Base-by-base conservation (phyloP, 2,329 filamentous ascomycete species). In the Clarireedia homoeocarpa region DNA sequence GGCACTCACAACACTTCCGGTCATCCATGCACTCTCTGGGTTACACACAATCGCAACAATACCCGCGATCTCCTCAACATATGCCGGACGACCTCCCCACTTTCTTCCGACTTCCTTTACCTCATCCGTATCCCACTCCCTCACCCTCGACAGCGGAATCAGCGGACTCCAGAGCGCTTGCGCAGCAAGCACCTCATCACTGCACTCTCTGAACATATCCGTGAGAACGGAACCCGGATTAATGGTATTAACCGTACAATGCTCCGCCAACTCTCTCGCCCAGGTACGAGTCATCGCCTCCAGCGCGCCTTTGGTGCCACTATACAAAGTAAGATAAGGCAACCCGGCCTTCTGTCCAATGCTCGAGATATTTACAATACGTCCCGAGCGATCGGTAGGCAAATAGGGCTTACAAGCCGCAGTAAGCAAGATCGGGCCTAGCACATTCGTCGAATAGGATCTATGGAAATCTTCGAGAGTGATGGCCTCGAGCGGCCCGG, bases 381-480 rank as follows among this genome's bases (percentile, higher is more conserved):
- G 75, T 6, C 82, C 82, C 10, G 76, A 83, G 60, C 83, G 84
- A 71, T 88, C 86, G 51, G 67, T 73, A 2, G 81, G 89, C 7
- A 95, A 77, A 70, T 85, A 83, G 0, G 83, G 85, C 45, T 82
- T 73, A 0, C 82, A 81, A 6, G 86, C 86, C 70, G 92, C 84
- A 15, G 87, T 81, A 20, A 95, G 76, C 4, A 94, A 78, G 34
- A 95, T 73, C 1, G 89, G 89, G 0, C 86, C 89, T 10, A 89
- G 80, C 23, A 94, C 89, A 67, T 95, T 95, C 71, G 91, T 78
- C 57, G 81, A 79, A 74, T 88, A 94, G 50, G 86, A 82, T 60
- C 77, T 73, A 48, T 82, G 77, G 73, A 92, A 94, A 66, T 89
- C 79, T 6, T 76, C 76, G 4, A 74, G 65, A 4, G 77, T 78